Base-by-base conservation (phyloP, 768 basidiomycete genomes). In the Phallus indusiatus region DNA sequence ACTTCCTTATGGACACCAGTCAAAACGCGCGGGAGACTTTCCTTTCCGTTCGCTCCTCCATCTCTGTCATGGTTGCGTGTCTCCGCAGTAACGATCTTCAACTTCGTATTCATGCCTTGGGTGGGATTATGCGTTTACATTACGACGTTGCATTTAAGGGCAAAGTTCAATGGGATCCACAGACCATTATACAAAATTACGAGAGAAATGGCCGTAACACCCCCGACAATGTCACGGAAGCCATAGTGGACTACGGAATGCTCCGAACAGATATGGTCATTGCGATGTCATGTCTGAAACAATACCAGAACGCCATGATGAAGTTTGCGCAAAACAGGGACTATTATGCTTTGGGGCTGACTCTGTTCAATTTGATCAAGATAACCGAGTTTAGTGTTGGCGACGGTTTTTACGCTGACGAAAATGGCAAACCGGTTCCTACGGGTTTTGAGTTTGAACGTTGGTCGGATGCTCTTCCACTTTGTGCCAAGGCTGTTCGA, bases 331-430 rank as follows among this genome's bases (percentile, higher is more conserved):
- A 76, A 53, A 76, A 80, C 62, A 70, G 67, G 34, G 76, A 86
- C 64, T 63, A 86, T 4, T 76, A 78, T 63, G 60, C 72, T 3
- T 74, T 86, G 2, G 84, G 82, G 1, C 62, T 78, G 37, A 73
- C 71, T 42, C 70, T 84, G 22, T 76, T 78, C 1, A 68, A 72
- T 7, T 69, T 80, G 49, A 80, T 88, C 62, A 67, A 79, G 10
- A 70, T 73, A 49, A 84, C 82, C 8, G 85, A 87, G 63, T 85
- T 82, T 65, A 78, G 82, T 4, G 74, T 86, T 56, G 67, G 73
- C 5, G 78, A 86, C n/a, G 85, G 85, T 1, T 69, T 66, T 21
- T 85, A 80, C 68, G 73, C 81, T 63, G 63, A 69, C 0, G 1
- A 66, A 61, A 42, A 48, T 67, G n/a, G 76, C 7, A 18, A 79